These are phyloP conservation scores for Cordia subcordata DNA, from an alignment of 257 asterid genomes.

Conservation along the genomic window DNA sequence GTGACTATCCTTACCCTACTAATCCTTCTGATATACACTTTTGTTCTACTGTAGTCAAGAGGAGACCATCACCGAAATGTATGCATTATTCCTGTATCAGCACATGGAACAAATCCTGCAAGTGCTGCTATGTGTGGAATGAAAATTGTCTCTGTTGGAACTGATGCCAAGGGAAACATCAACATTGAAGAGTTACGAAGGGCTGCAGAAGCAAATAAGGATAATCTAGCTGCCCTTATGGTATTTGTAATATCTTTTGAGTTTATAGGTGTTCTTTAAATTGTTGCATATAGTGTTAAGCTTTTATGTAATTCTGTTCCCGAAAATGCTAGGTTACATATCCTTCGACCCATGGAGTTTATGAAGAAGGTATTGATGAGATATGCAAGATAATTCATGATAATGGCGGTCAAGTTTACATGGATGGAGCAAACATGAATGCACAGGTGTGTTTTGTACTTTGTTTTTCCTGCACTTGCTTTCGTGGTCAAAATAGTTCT, in stretches of 20 bases:
- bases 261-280: conserved; percentile 4
- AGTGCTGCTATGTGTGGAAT: conserved; percentile 99
- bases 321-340: conserved; percentile 68
- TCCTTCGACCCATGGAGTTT: conserved; percentile 99
- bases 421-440: conserved; percentile 99
- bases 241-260: conserved; percentile 28
- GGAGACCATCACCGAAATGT: conserved; percentile 95
- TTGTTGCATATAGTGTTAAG: conserved; percentile 4
- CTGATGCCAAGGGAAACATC: conserved; percentile 97
- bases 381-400: conserved; percentile 94
- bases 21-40: neutral
- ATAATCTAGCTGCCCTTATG: conserved; percentile 88
- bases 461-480: neutral
- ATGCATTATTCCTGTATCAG: conserved; percentile 97
- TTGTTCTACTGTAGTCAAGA: conserved; percentile 59
- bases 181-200: conserved; percentile 78
- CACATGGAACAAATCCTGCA: conserved; percentile 99
- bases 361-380: conserved; percentile 96
- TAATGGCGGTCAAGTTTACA: conserved; percentile 98
- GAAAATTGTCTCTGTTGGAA: conserved; percentile 96
- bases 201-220: conserved; percentile 86
- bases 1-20: neutral
- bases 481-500: neutral
- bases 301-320: conserved; percentile 3
- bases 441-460: conserved; percentile 67